Evolutionary conservation across 2,329 filamentous ascomycete genomes (phyloP), one percentile per base, ranked within the genome.

Genomic region (Nemania bipapillata): DNA sequence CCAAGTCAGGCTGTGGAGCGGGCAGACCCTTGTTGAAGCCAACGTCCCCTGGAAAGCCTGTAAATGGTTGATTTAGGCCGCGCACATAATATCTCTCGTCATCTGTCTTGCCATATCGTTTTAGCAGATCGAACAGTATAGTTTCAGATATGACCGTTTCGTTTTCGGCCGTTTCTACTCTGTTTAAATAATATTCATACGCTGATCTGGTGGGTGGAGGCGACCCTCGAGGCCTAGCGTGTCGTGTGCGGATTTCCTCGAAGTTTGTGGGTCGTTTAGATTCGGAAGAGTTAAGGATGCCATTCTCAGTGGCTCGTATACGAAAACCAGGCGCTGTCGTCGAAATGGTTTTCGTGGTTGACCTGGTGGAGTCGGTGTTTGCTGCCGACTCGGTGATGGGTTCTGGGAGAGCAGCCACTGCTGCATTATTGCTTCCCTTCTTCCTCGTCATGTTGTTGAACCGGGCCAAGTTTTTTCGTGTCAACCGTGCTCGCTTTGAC

Each of bases 241-340:
- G 5, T 15, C 28, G 56, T 35, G 11, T 5, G 26, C 37, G 56
- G 28, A 47, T 11, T 24, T 47, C 28, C 4, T 59, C n/a, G 8
- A 49, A 28, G 17, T 59, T 59, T 11, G 15, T 49, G 30, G 56
- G 56, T 2, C 40, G 40, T 24, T 59, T 49, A 8, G 56, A 59
- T 17, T 8, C 1, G 2, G 0, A 8, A 15, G 42, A 26, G 2
- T 22, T 3, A 3, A 59, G 26, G 9, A 59, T 35, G n/a, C 42
- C 26, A 24, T 59, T 59, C 26, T 35, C 35, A 1, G 24, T 4
- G 42, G 56, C 42, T 28, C 35, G 26, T 4, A 24, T 24, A 20
- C 2, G 7, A 26, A 59, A 59, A 24, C 42, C 56, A 59, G 42
- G 24, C 20, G 22, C 11, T 9, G 45, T 24, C n/a, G 20, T 49